Base-by-base conservation (phyloP, 768 basidiomycete genomes). In the Mycena leptocephala region DNA sequence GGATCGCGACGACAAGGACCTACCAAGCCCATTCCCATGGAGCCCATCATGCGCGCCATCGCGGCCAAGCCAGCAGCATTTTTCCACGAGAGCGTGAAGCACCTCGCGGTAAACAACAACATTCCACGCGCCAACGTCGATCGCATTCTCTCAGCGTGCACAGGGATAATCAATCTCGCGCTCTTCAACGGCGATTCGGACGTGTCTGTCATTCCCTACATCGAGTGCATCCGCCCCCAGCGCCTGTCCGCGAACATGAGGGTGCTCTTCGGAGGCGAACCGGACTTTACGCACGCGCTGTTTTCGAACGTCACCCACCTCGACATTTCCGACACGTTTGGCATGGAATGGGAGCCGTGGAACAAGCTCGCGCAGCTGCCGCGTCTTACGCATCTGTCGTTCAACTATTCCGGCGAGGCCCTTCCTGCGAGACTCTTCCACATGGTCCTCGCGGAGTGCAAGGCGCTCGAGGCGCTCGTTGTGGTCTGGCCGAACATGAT, bases 11-110 rank as follows among this genome's bases (percentile, higher is more conserved):
- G 63, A 46, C 41, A n/a, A 5, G 63, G 63, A 22, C 41, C 68
- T 10, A 43, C 68, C 26, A 28, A 70, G 56, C 55, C 56, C 26
- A 70, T 70, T 18, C 39, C 65, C 32, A 67, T 55, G 65, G 46
- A 55, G 51, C 24, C 63, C 20, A 65, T 48, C 63, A 35, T 65
- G 43, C 26, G 30, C 8, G 63, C 63, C 26, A 46, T 65, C 2
- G 26, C 1, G 26, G 7, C 63, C 24, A 46, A 65, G 43, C 41
- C 41, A 6, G 16, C 41, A 5, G 9, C 30, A 26, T 48, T 65
- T 48, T 65, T 65, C 14, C 63, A 26, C 28, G 7, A 65, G 14
- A 46, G 14, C 20, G 63, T 65, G 14, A n/a, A 26, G 41, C 63
- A 65, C 32, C 63, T 65, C 3, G 63, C 63, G 4, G 28, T 65